These are phyloP conservation scores for Celoporthe dispersa DNA, from an alignment of 2,329 filamentous ascomycete genomes.

Conservation along the genomic window DNA sequence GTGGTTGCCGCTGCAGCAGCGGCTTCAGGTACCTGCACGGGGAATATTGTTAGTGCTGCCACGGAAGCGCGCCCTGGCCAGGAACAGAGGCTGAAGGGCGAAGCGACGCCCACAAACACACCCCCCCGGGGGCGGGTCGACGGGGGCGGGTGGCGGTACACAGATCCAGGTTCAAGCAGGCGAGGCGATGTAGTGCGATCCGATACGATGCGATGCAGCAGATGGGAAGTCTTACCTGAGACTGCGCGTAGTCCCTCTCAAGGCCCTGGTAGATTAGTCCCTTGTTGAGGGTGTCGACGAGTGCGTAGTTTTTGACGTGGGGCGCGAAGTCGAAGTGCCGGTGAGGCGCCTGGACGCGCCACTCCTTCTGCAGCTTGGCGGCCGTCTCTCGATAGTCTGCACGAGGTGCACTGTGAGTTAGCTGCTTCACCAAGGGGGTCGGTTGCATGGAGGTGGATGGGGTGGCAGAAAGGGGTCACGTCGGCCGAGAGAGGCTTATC, in stretches of 20 bases:
- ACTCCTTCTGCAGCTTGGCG: conserved; percentile 70
- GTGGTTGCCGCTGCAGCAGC: conserved; percentile 51
- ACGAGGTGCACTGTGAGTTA: conserved; percentile 41
- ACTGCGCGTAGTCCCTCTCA: conserved; percentile 58
- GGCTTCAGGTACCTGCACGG: conserved; percentile 55
- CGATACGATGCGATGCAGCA: conserved; percentile 15
- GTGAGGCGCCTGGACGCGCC: conserved; percentile 66
- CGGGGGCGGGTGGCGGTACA: conserved; percentile 8
- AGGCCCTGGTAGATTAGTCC: conserved; percentile 65
- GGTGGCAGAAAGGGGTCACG: conserved; percentile 22
- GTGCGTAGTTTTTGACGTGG: conserved; percentile 67
- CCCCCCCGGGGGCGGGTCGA: neutral
- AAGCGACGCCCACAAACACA: neutral
- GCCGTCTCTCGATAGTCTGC: conserved; percentile 71
- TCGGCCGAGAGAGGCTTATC: neutral
- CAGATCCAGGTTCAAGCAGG: neutral
- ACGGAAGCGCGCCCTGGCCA: conserved; percentile 25
- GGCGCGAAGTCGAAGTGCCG: conserved; percentile 66
- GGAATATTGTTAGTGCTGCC: conserved; percentile 45
- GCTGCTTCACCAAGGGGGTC: conserved; percentile 29
- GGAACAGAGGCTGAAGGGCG: conserved; percentile 25
- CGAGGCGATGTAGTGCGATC: neutral
- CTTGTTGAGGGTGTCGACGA: conserved; percentile 66
- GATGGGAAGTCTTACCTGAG: conserved; percentile 49
- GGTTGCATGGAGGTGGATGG: conserved; percentile 11